phyloP scores from a whole-genome alignment of 257 asterid species.

The Solanum arcanum region DNA sequence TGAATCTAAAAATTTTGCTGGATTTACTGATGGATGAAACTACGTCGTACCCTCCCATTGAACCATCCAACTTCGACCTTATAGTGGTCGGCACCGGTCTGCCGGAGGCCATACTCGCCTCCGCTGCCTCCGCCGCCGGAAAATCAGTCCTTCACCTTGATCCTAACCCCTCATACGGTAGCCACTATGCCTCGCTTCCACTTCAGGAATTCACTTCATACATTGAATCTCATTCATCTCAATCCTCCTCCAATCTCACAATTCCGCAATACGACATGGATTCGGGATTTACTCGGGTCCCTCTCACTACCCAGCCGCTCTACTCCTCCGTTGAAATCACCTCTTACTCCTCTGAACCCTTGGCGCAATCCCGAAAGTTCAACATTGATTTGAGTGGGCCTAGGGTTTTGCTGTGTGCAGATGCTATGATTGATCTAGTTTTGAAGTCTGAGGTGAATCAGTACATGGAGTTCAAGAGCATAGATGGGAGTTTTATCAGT shows the following conservation, averaged over 20 bases:
- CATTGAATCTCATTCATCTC: constrained; percentile 18
- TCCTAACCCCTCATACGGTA: constrained; percentile 65
- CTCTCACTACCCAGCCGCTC: constrained; percentile 32
- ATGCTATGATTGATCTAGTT: constrained; percentile 57
- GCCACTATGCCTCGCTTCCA: constrained; percentile 8
- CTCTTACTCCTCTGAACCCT: constrained; percentile 35
- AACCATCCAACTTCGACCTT: constrained; percentile 73
- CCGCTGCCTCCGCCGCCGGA: constrained; percentile 67
- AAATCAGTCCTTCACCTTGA: constrained; percentile 85
- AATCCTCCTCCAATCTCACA: background rate
- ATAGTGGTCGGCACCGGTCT: constrained; percentile 80
- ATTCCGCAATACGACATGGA: constrained; percentile 7
- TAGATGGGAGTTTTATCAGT: constrained; percentile 56
- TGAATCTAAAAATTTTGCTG: background rate
- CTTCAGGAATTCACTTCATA: constrained; percentile 43
- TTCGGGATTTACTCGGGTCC: constrained; percentile 5
- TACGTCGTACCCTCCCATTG: constrained; percentile 46
- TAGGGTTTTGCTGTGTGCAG: constrained; percentile 61
- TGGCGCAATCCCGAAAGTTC: constrained; percentile 40
- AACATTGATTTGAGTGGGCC: constrained; percentile 66
- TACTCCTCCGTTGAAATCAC: constrained; percentile 48
- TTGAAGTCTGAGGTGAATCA: constrained; percentile 52
- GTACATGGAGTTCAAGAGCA: constrained; percentile 87
- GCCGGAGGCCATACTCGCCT: constrained; percentile 67
- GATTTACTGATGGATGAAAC: constrained; percentile 36